Percentiles rank a stretch among this genome's conserved stretches.
Evolutionary conservation across 495 filamentous ascomycete genomes (phyloP).

Genomic region (Xylaria telfairii): DNA sequence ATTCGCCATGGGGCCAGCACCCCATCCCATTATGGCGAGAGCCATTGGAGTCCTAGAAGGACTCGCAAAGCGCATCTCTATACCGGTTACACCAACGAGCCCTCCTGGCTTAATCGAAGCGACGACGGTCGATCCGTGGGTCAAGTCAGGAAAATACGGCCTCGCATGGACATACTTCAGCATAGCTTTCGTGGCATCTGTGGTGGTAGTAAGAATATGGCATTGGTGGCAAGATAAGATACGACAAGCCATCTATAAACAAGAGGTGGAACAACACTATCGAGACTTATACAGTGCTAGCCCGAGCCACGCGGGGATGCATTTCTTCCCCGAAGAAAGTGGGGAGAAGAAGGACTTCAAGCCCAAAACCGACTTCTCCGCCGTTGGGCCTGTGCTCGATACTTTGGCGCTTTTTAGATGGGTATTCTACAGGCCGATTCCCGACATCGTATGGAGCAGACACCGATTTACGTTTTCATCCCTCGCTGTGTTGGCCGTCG

Average conservation of each 20-base stretch:
- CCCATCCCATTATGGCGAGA: slow-evolving; percentile 29
- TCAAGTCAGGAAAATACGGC: slow-evolving; percentile 82
- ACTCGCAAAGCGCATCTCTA: slow-evolving; percentile 75
- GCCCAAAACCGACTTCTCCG: slow-evolving; percentile 71
- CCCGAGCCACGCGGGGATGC: slow-evolving; percentile 67
- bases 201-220: slow-evolving; percentile 72
- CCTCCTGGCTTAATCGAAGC: slow-evolving; percentile 75
- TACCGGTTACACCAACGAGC: slow-evolving; percentile 71
- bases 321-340: slow-evolving; percentile 73
- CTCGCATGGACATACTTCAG: slow-evolving; percentile 87
- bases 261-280: slow-evolving; percentile 66
- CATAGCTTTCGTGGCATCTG: slow-evolving; percentile 68
- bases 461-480: slow-evolving; percentile 77
- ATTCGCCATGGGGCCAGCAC: slow-evolving; percentile 25
- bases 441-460: slow-evolving; percentile 66
- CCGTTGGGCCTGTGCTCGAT: slow-evolving; percentile 74
- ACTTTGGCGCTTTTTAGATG: slow-evolving; percentile 77
- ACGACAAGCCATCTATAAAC: slow-evolving; percentile 80
- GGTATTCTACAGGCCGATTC: slow-evolving; percentile 85
- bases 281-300: slow-evolving; percentile 57
- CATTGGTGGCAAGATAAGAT: slow-evolving; percentile 90
- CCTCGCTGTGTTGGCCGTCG: slow-evolving; percentile 68
- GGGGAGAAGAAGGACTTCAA: slow-evolving; percentile 60
- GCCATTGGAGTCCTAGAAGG: slow-evolving; percentile 39
- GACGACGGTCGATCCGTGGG: slow-evolving; percentile 79